phyloP scores from a whole-genome alignment of 345 rosid genomes.

The Viola odorata region DNA sequence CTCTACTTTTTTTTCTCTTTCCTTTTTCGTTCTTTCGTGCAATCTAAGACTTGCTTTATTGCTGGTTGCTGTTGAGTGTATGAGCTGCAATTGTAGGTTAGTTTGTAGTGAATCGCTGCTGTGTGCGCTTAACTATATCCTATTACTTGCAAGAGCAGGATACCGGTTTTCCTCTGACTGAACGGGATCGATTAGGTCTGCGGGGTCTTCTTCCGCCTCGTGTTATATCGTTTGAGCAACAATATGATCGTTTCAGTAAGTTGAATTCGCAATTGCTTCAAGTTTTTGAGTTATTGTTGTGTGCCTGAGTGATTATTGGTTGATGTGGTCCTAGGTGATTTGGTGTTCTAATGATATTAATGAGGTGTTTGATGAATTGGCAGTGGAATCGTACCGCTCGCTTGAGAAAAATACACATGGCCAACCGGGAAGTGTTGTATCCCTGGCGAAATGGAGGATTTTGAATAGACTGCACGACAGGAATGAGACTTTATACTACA shows the following conservation, averaged over 20 bases:
- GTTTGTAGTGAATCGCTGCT: background rate
- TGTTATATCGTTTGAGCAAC: constrained; percentile 82
- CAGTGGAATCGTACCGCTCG: constrained; percentile 88
- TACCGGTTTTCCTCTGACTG: constrained; percentile 89
- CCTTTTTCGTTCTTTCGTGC: background rate
- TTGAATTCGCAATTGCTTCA: constrained; percentile 5
- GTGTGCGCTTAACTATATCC: no score
- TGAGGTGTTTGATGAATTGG: constrained; percentile 15
- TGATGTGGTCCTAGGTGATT: background rate
- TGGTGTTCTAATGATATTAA: background rate
- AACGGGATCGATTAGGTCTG: constrained; percentile 91
- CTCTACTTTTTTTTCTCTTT: background rate
- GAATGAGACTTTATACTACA: constrained; percentile 87
- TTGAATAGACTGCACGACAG: constrained; percentile 94
- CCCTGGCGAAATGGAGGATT: constrained; percentile 97
- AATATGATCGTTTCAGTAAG: constrained; percentile 94
- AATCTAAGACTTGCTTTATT: no score
- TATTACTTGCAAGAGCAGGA: constrained; percentile 40
- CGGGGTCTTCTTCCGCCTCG: constrained; percentile 98
- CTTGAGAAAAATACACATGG: constrained; percentile 75
- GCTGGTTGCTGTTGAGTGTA: no score
- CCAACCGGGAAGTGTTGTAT: constrained; percentile 53
- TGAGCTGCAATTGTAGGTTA: background rate
- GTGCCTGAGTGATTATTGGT: constrained; percentile 5
- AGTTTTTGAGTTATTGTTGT: constrained; percentile 4